These are phyloP conservation scores for Epicoccum sorghinum DNA, from an alignment of 2,329 filamentous ascomycete genomes.

Conservation along the genomic window DNA sequence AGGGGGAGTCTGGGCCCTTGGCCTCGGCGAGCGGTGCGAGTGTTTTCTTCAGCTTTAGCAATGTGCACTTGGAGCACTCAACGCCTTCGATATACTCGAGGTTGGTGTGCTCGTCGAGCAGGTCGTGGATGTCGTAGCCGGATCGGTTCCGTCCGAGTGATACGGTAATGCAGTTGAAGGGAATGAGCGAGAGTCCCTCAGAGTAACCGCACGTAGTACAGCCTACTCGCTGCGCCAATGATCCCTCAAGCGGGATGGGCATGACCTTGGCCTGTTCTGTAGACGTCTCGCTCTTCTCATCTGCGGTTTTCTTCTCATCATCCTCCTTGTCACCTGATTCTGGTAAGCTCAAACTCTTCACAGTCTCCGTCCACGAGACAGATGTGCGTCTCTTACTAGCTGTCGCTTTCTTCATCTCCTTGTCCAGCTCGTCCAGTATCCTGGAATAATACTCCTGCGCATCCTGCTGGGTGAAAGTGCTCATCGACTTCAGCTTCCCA, in stretches of 20 bases:
- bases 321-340: conserved; percentile 13
- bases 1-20: conserved; percentile 49
- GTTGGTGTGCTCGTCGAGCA: conserved; percentile 82
- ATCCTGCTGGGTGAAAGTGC: conserved; percentile 94
- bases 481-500: conserved; percentile 83
- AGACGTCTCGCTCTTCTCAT: conserved; percentile 13
- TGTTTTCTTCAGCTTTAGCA: conserved; percentile 62
- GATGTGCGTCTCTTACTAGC: conserved; percentile 51
- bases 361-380: conserved; percentile 40
- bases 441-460: conserved; percentile 97
- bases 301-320: conserved; percentile 1
- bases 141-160: conserved; percentile 69
- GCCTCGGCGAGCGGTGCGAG: conserved; percentile 27
- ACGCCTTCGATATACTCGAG: conserved; percentile 88
- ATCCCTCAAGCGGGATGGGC: conserved; percentile 83
- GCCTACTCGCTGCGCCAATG: conserved; percentile 85
- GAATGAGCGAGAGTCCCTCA: conserved; percentile 86
- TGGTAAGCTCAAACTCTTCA: conserved; percentile 30
- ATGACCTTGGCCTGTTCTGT: conserved; percentile 35
- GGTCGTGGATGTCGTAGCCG: conserved; percentile 75
- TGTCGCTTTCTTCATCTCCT: conserved; percentile 64
- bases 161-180: conserved; percentile 92
- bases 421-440: conserved; percentile 82
- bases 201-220: conserved; percentile 86
- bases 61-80: conserved; percentile 88